Base-by-base conservation (phyloP, 2,329 filamentous ascomycete species). In the Aspergillus ochraceus region DNA sequence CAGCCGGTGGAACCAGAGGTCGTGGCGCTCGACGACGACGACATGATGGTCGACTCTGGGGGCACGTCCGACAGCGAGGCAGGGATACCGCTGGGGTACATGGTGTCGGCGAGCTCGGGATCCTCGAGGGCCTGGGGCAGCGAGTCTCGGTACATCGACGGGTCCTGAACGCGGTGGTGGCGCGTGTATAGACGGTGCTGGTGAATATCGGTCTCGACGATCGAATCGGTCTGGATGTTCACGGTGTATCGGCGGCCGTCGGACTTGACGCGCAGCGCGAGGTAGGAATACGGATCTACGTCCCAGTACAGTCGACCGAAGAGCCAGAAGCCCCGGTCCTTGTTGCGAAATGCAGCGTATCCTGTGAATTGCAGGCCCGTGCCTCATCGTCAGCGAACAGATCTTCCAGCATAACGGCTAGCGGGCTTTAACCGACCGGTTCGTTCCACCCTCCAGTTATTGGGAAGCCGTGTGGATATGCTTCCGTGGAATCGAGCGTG, bases 171-270 rank as follows among this genome's bases (percentile, higher is more conserved):
- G 20, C 72, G 73, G 63, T 81, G 78, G 52, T 80, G 75, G 53
- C 72, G 74, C 17, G 79, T 80, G 66, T 81, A 96, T 4, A 99
- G 78, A 53, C 95, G 84, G 76, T 99, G 95, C 75, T 99, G 95
- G 76, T 98, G 95, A 64, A 99, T 83, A 74, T 99, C 95, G n/a
- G 92, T 94, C 11, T 92, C 90, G 52, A 97, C 91, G 57, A 99
- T 88, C 1, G 90, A 91, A 72, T 99, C 94, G 3, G 93, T 97
- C 80, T 98, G 95, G 17, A 99, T 81, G 76, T 99, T 99, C 70
- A 99, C 87, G 59, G 97, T 91, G 80, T 98, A 99, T 69, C 91
- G 90, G 60, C 95, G 84, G 17, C 92, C 93, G 72, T 98, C 95
- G 3, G 91, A 94, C 75, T 92, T 95, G 68, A 99, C 84, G 14